Percentiles rank a stretch among this genome's conserved stretches.
Conservation (phyloP, 106 monocot genomes). For the Phalaenopsis aphrodite region DNA sequence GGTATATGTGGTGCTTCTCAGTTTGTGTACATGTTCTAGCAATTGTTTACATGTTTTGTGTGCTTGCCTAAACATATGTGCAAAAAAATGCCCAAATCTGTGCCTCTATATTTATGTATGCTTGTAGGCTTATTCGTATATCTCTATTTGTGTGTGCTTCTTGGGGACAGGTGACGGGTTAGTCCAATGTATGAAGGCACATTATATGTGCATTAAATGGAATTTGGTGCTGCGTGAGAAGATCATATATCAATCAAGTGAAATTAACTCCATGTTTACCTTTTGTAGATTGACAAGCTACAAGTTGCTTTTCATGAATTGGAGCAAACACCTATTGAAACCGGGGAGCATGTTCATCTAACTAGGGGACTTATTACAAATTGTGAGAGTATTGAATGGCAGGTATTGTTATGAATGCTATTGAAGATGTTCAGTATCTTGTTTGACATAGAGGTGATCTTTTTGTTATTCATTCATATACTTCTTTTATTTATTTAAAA, state of each 20-base stretch:
- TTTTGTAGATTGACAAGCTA: conserved; percentile 65
- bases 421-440: not conserved
- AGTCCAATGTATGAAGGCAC: not conserved
- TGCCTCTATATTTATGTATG: not conserved
- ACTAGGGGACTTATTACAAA: conserved; percentile 41
- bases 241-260: not conserved
- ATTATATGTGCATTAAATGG: not conserved
- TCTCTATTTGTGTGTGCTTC: not conserved
- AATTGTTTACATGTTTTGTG: not conserved
- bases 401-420: conserved; percentile 9
- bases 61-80: no score
- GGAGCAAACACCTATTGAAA: conserved; percentile 44
- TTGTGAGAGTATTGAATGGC: conserved; percentile 21
- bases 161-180: not conserved
- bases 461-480: not conserved
- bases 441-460: not conserved
- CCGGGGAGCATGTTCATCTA: conserved; percentile 60
- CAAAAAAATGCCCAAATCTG: not conserved
- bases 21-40: not conserved
- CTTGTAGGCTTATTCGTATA: not conserved
- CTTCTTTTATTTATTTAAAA: not conserved
- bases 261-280: not conserved
- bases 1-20: no score
- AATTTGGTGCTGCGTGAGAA: no score
- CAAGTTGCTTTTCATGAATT: conserved; percentile 47